Percentiles rank a stretch among this genome's conserved stretches.
phyloP scores from a whole-genome alignment of 257 asterid genomes.

The Verbena officinalis region DNA sequence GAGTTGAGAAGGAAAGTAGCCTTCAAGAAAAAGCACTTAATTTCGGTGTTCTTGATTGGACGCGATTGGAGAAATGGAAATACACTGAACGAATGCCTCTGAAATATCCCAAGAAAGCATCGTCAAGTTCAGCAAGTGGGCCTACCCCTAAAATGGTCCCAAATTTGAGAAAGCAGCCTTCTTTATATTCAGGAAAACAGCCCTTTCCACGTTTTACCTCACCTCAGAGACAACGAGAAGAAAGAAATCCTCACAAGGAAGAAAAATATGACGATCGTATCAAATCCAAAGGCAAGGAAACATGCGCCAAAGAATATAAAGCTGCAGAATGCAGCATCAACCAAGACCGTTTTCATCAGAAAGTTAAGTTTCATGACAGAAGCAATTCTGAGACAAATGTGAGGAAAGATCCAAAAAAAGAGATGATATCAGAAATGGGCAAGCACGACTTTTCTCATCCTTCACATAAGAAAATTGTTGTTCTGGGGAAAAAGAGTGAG shows the following conservation, averaged over 20 bases:
- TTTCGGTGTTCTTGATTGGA: constrained; percentile 97
- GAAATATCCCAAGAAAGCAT: constrained; percentile 45
- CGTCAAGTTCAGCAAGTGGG: constrained; percentile 40
- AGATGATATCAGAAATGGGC: constrained; percentile 30
- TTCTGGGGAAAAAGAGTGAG: constrained; percentile 35
- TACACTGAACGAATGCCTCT: constrained; percentile 70
- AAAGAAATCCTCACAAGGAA: constrained; percentile 35
- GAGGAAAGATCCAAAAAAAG: constrained; percentile 41
- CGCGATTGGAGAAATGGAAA: constrained; percentile 84
- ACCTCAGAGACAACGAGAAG: constrained; percentile 35
- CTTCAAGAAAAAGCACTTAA: constrained; percentile 81
- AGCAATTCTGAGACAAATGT: constrained; percentile 31
- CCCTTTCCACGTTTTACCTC: constrained; percentile 32
- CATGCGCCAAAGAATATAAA: constrained; percentile 38
- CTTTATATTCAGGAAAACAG: constrained; percentile 34
- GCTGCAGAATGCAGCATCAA: constrained; percentile 30
- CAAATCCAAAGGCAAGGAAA: constrained; percentile 44
- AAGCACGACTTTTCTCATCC: constrained; percentile 33
- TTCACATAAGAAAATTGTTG: constrained; percentile 32
- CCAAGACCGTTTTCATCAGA: constrained; percentile 36
- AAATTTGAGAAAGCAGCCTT: constrained; percentile 41
- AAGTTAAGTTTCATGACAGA: constrained; percentile 34
- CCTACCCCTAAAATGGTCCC: constrained; percentile 42
- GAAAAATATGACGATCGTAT: constrained; percentile 31
- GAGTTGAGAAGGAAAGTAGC: constrained; percentile 56